phyloP scores from a whole-genome alignment of 148 eudicot species.

The Nyssa sinensis region DNA sequence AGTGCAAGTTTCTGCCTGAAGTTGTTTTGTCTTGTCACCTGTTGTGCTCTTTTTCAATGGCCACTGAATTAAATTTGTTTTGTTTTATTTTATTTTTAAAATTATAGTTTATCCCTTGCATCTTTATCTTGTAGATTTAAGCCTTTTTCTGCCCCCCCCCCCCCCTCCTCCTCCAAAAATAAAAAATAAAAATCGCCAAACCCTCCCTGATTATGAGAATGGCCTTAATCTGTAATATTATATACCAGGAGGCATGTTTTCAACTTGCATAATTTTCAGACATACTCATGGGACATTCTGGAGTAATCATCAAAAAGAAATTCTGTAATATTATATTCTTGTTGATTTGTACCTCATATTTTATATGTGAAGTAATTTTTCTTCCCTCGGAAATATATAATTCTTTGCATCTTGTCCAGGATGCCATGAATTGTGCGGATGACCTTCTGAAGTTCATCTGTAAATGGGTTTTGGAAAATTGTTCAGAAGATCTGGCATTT shows the following conservation, averaged over 20 bases:
- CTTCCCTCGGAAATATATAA: not conserved
- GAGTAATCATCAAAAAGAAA: too few species aligned
- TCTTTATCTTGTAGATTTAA: too few species aligned
- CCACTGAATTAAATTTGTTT: too few species aligned
- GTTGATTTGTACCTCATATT: not conserved
- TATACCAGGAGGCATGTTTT: too few species aligned
- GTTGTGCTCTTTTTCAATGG: too few species aligned
- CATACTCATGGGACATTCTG: not conserved
- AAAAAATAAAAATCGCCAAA: too few species aligned
- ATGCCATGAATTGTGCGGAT: slow-evolving; percentile 73
- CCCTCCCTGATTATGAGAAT: not conserved
- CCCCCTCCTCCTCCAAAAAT: too few species aligned
- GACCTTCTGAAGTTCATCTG: slow-evolving; percentile 71
- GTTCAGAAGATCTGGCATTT: slow-evolving; percentile 65
- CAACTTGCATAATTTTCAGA: not conserved
- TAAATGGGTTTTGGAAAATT: slow-evolving; percentile 60
- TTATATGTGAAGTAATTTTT: not conserved
- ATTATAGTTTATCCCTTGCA: too few species aligned
- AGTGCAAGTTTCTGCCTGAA: too few species aligned
- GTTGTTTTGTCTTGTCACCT: not conserved
- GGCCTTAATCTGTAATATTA: not conserved
- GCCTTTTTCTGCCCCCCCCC: too few species aligned
- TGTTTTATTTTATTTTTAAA: not conserved
- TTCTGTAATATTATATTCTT: not conserved
- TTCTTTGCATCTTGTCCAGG: slow-evolving; percentile 39